Conservation (phyloP, 257 asterid genomes). For the Fraxinus anomala region DNA sequence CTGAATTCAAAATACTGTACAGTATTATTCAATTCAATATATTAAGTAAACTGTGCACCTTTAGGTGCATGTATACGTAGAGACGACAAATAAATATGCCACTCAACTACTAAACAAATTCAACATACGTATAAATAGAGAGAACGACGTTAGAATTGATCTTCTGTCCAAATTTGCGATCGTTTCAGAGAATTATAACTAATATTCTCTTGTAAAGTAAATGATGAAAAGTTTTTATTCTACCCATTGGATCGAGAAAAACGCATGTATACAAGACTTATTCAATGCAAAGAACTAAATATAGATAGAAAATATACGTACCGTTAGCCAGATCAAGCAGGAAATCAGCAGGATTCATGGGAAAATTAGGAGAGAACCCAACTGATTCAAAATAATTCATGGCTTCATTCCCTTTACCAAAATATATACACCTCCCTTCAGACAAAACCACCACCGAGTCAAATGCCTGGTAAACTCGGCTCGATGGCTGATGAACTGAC, state of each 20-base stretch:
- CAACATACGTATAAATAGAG: neutral
- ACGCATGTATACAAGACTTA: too few species aligned
- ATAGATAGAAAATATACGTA: slow-evolving; percentile 26
- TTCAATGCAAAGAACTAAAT: too few species aligned
- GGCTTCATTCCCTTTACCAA: slow-evolving; percentile 66
- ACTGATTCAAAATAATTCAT: slow-evolving; percentile 75
- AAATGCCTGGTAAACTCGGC: slow-evolving; percentile 75
- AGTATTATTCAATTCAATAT: too few species aligned
- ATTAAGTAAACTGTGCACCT: too few species aligned
- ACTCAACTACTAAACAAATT: neutral
- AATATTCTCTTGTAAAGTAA: too few species aligned
- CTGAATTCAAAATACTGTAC: too few species aligned
- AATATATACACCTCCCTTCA: slow-evolving; percentile 76
- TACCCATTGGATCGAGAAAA: too few species aligned
- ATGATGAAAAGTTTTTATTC: too few species aligned
- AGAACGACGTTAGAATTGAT: too few species aligned
- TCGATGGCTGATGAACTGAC: slow-evolving; percentile 91
- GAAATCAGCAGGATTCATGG: slow-evolving; percentile 99
- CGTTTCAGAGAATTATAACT: too few species aligned
- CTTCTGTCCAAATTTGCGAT: too few species aligned
- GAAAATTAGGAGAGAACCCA: slow-evolving; percentile 71
- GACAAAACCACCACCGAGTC: slow-evolving; percentile 68
- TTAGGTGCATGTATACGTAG: neutral
- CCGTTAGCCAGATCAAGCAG: slow-evolving; percentile 98
- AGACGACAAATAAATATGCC: neutral